A percentile compares a stretch with the other conserved stretches of the same genome.
phyloP scores from a whole-genome alignment of 177 flowering plant genomes.

The Telopea speciosissima region DNA sequence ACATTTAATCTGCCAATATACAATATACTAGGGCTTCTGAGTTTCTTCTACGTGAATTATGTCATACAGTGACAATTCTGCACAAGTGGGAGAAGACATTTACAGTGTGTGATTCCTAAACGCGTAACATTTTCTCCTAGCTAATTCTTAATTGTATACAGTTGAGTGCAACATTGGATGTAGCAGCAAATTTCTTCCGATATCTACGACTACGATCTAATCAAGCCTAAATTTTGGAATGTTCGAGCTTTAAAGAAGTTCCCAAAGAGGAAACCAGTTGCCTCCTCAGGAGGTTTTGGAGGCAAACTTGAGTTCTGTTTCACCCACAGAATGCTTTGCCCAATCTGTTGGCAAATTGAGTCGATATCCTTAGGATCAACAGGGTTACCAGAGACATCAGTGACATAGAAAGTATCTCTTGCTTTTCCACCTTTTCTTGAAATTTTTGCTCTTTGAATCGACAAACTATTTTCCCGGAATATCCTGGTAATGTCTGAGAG shows the following conservation, averaged over 20 bases:
- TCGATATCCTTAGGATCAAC: constrained; percentile 63
- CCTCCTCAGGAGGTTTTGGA: constrained; percentile 37
- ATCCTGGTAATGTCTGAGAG: constrained; percentile 75
- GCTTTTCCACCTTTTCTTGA: constrained; percentile 66
- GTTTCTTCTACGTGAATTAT: constrained; percentile 8
- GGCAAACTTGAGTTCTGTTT: constrained; percentile 30
- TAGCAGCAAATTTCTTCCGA: constrained; percentile 16
- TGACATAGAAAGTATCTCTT: constrained; percentile 63
- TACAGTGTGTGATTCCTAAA: neutral
- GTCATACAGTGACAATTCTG: neutral
- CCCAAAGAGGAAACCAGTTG: constrained; percentile 50
- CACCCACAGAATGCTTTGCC: constrained; percentile 44
- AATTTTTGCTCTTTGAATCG: constrained; percentile 69
- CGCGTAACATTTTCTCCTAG: too few relatives aligned
- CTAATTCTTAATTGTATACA: too few relatives aligned
- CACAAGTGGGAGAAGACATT: constrained; percentile 2
- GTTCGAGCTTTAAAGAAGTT: constrained; percentile 51
- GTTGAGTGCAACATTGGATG: neutral
- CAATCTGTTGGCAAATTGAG: constrained; percentile 61
- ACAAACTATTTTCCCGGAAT: constrained; percentile 76
- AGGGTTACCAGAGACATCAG: constrained; percentile 67
- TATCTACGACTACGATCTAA: constrained; percentile 45
- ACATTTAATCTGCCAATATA: constrained; percentile 4
- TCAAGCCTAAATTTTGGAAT: constrained; percentile 41
- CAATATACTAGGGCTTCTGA: constrained; percentile 11